Evolutionary conservation across 768 basidiomycete genomes (phyloP).

Genomic region (Kwoniella shandongensis): DNA sequence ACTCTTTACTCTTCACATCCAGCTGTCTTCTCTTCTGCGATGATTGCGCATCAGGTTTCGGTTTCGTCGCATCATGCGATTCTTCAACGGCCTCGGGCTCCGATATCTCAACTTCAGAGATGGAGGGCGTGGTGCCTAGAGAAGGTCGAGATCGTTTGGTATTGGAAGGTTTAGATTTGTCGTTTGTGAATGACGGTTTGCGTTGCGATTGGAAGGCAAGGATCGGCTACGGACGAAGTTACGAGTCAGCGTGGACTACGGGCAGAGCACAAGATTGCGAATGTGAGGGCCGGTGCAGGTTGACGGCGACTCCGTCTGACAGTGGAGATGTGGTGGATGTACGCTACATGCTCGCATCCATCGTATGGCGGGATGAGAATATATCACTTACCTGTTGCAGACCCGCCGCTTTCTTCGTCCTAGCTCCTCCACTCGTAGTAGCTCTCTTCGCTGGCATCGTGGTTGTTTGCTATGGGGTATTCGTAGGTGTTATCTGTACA

Average conservation of each 20-base stretch:
- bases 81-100: neutral
- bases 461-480: too few species aligned
- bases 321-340: too few species aligned
- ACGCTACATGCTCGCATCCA: too few species aligned
- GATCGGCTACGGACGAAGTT: slow-evolving; percentile 26
- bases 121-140: slow-evolving; percentile 4
- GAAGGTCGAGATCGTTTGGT: neutral
- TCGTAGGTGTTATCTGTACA: too few species aligned
- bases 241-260: too few species aligned
- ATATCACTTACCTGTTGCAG: slow-evolving; percentile 30
- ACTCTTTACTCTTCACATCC: slow-evolving; percentile 60
- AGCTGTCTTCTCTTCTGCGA: slow-evolving; percentile 21
- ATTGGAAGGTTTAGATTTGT: slow-evolving; percentile 20
- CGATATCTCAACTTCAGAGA: slow-evolving; percentile 10
- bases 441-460: too few species aligned
- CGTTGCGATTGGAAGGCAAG: slow-evolving; percentile 33
- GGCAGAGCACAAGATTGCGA: too few species aligned
- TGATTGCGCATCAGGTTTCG: neutral
- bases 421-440: neutral
- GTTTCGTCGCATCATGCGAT: neutral
- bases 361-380: neutral
- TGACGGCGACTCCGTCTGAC: too few species aligned
- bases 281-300: too few species aligned
- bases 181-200: slow-evolving; percentile 16
- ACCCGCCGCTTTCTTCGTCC: slow-evolving; percentile 31